phyloP scores from a whole-genome alignment of 345 rosid species.

The Arabidopsis thaliana region DNA sequence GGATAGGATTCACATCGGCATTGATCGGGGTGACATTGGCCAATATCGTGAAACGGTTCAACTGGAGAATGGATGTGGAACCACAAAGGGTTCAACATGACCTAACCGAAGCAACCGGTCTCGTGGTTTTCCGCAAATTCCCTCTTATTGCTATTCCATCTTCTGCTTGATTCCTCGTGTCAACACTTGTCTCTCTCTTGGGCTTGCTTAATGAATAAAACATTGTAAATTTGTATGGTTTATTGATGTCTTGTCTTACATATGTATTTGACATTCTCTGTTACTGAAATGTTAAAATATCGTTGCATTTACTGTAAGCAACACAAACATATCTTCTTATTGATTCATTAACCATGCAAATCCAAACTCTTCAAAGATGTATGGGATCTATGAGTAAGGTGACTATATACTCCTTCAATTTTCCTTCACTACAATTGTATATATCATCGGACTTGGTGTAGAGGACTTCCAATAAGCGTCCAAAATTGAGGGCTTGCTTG shows the following conservation, averaged over 20 bases:
- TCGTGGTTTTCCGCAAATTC: constrained; percentile 7
- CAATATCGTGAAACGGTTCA: constrained; percentile 25
- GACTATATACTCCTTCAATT: constrained; percentile 28
- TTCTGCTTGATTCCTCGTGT: neutral
- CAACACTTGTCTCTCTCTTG: neutral
- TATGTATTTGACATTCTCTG: too few species aligned
- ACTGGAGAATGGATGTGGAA: constrained; percentile 4
- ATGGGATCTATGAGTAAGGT: constrained; percentile 16
- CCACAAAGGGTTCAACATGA: neutral
- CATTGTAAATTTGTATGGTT: neutral
- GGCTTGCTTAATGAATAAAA: neutral
- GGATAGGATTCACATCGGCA: constrained; percentile 5
- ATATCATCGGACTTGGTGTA: constrained; percentile 13
- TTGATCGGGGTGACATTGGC: constrained; percentile 23
- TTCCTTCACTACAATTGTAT: constrained; percentile 9
- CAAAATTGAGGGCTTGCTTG: constrained; percentile 17
- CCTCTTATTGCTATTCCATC: constrained; percentile 26
- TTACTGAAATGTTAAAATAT: too few species aligned
- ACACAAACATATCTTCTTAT: neutral
- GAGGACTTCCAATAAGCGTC: neutral
- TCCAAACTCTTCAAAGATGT: constrained; percentile 2
- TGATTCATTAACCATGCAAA: neutral
- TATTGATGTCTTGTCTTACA: too few species aligned
- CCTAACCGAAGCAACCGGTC: constrained; percentile 19
- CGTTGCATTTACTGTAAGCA: neutral